Base-by-base conservation (phyloP, 352 stramenopile genomes). In the Phytophthora palmivora region DNA sequence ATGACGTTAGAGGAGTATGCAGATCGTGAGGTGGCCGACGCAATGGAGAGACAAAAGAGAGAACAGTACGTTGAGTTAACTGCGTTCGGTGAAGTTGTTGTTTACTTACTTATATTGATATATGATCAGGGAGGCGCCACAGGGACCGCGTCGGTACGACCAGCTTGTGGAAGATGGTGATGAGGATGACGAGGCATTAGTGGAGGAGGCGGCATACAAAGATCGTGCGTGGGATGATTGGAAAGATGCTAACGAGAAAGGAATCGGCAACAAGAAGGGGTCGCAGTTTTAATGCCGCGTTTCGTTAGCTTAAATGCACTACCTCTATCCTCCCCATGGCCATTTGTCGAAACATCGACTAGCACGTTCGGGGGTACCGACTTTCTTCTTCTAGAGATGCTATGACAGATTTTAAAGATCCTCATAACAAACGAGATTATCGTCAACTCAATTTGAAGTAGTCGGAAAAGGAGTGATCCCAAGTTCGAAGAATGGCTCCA, bases 181-280 rank as follows among this genome's bases (percentile, higher is more conserved):
- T 52, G 97, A 99, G 69, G 97, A 99, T 65, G 75, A 98, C 68
- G 65, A 87, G 1, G 71, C 82, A 43, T 82, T 98, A 30, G 88
- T 98, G 15, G 94, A 99, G 54, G 88, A 97, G 43, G 89, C 88
- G 43, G 92, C 93, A 14, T 89, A 92, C 63, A 89, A 98, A 36
- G 97, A 99, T 70, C 88, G 96, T 39, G 78, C 90, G 15, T 99
- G 97, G 97, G 97, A 99, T 75, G 92, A 98, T 76, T 99, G 87
- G 81, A 98, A 98, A 76, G 97, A 98, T 54, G 89, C 94, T 18
- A 98, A 99, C 72, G 90, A 94, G 22, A 88, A 88, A 59, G 97
- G 97, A 24, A 97, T 97, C 72, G 97, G 97, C 50, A 99, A 99
- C 78, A 99, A 99, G 77, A 95, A 92, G 62, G 91, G 85, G 16